Conservation (phyloP, 176 grass and related monocot genomes). For the Musa troglodytarum region DNA sequence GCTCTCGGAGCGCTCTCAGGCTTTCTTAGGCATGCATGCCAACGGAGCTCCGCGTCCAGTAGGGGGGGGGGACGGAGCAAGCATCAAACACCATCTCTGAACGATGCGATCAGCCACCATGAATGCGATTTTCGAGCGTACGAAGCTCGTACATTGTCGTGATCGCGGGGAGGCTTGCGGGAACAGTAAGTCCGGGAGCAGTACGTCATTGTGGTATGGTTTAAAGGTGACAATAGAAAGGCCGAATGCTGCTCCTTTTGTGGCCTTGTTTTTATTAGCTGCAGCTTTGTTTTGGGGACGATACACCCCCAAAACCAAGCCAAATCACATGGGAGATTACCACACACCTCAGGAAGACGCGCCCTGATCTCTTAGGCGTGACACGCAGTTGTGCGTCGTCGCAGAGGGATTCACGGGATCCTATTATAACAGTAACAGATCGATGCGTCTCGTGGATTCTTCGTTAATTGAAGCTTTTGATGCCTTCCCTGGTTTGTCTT, state of each 20-base stretch:
- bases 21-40: not conserved
- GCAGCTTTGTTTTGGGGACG: too few species aligned
- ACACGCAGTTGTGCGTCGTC: not conserved
- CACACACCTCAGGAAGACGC: too few species aligned
- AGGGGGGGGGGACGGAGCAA: too few species aligned
- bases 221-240: not conserved
- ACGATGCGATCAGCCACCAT: not conserved
- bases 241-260: not conserved
- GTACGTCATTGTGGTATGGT: not conserved
- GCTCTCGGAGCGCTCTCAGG: not conserved
- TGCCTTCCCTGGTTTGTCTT: not conserved
- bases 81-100: too few species aligned
- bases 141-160: not conserved
- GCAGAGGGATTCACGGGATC: constrained; percentile 14
- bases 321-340: too few species aligned
- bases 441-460: not conserved
- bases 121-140: not conserved
- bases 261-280: not conserved
- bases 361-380: not conserved
- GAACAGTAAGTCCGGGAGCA: too few species aligned
- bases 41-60: too few species aligned
- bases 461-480: not conserved
- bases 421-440: constrained; percentile 7
- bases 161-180: too few species aligned
- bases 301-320: too few species aligned